Percentiles rank a stretch among this genome's conserved stretches.
Evolutionary conservation across 2,329 filamentous ascomycete genomes (phyloP).

Genomic region (Karstenula rhodostoma): DNA sequence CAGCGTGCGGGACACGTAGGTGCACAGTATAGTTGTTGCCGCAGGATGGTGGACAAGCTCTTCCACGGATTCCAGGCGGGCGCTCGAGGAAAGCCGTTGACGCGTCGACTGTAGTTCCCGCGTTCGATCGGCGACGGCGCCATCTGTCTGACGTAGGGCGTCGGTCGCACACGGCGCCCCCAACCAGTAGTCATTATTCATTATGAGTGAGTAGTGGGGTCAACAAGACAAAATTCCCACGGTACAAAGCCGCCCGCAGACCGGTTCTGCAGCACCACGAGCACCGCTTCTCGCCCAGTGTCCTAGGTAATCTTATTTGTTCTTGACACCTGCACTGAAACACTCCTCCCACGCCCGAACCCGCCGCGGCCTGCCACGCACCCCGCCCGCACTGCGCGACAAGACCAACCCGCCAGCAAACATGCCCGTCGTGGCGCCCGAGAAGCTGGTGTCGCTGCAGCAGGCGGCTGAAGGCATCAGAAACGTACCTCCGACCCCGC

Average conservation of each 20-base stretch:
- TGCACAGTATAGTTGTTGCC: constrained; percentile 1
- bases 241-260: not conserved
- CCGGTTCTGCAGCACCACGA: not conserved
- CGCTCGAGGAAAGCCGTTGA: not conserved
- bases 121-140: constrained; percentile 1
- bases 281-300: constrained; percentile 7
- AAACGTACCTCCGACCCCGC: constrained; percentile 72
- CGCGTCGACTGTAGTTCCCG: not conserved
- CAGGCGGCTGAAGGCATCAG: constrained; percentile 85
- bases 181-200: not conserved
- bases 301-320: constrained; percentile 15
- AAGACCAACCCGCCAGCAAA: constrained; percentile 36
- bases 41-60: too few relatives aligned
- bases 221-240: not conserved
- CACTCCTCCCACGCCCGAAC: not conserved
- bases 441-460: constrained; percentile 91
- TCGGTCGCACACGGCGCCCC: constrained; percentile 8
- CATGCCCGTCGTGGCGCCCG: constrained; percentile 92
- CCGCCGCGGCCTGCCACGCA: not conserved
- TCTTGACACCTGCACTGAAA: constrained; percentile 12
- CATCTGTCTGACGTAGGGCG: constrained; percentile 8
- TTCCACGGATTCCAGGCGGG: too few relatives aligned
- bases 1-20: not conserved
- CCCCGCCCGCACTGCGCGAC: not conserved
- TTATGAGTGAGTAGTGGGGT: constrained; percentile 5